Base-by-base conservation (phyloP, 345 rosid species). In the Kandelia obovata region DNA sequence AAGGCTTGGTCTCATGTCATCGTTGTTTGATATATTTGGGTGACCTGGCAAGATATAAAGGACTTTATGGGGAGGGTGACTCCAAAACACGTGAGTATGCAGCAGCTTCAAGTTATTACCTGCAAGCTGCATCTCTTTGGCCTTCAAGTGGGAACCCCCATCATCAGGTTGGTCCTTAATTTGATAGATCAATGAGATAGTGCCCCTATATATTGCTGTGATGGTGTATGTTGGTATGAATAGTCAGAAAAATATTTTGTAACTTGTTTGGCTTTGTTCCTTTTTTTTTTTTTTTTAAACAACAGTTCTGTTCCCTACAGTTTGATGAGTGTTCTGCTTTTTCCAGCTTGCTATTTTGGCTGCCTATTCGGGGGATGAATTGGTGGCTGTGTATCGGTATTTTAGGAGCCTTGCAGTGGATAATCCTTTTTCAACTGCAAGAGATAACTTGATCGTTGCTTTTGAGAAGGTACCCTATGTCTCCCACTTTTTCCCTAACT, bases 11-110 rank as follows among this genome's bases (percentile, higher is more conserved):
- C 47, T 95, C 97, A 64, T 95, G 99, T 79, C 98, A 95, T 74
- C 97, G 97, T 15, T 95, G 99, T 87, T 85, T 95, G 74, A 92
- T 95, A 80, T 95, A 89, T 85, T 85, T 95, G 78, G 99, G 99
- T 75, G 99, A 95, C 83, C 88, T 95, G 47, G 96, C 96, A 28
- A 87, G 97, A 71, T 95, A 95, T 75, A 95, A 92, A 82, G 99
- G 99, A 69, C 55, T 85, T 39, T 92, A 88, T 75, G 99, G 94
- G 73, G 99, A 95, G 51, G 92, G 88, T 39, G 95, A 88, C 65
- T 83, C 96, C 43, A 92, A 85, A 80, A 75, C 79, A 68, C 90
- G 93, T 10, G 96, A 95, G 74, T 86, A 83, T 83, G 86, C 89
- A 30, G 96, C 99, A 56, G 99, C 99, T 32, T 86, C 96, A 26